Base-by-base conservation (phyloP, 768 basidiomycete genomes). In the Lactarius psammicola region DNA sequence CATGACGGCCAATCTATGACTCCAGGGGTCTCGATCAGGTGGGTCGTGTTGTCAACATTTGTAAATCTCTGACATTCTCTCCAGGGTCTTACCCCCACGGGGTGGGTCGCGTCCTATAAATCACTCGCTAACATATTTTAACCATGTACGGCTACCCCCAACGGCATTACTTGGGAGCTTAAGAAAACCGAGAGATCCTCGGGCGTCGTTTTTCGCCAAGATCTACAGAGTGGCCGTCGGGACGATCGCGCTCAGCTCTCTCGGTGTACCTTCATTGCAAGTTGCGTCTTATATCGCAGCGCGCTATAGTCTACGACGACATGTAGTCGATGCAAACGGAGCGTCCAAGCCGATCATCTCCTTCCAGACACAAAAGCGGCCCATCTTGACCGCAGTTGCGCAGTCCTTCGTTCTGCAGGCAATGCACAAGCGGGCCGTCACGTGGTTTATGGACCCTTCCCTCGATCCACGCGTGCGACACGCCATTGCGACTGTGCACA, bases 291-390 rank as follows among this genome's bases (percentile, higher is more conserved):
- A 78, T 69, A 85, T 87, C 59, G 81, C 79, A 2, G 83, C 82
- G n/a, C 79, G 76, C 64, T 87, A 87, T 68, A 85, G 84, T 15
- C 78, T 82, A 75, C 82, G 84, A 72, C 80, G 85, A 40, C 78
- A 76, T 51, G 74, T 87, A 42, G 9, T 79, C 23, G 84, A 83
- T 7, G 80, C 80, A 67, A 73, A 72, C 6, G 71, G 75, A 17
- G 59, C 73, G 17, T 80, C 79, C 20, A 74, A 80, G 3, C 85
- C 85, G 0, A 86, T 88, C 70, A 79, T 87, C 61, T 74, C 80
- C 7, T 88, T 88, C 77, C 80, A 85, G 30, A 88, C 87, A 0
- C 87, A 88, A 67, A 85, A 88, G 60, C 81, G 80, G 78, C 85
- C 87, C 2, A 76, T 88, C 44, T 71, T 82, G 46, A 80, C 83